These are phyloP conservation scores for Acanthamoeba lenticulata DNA, from an alignment of 208 protist species.

Conservation along the genomic window DNA sequence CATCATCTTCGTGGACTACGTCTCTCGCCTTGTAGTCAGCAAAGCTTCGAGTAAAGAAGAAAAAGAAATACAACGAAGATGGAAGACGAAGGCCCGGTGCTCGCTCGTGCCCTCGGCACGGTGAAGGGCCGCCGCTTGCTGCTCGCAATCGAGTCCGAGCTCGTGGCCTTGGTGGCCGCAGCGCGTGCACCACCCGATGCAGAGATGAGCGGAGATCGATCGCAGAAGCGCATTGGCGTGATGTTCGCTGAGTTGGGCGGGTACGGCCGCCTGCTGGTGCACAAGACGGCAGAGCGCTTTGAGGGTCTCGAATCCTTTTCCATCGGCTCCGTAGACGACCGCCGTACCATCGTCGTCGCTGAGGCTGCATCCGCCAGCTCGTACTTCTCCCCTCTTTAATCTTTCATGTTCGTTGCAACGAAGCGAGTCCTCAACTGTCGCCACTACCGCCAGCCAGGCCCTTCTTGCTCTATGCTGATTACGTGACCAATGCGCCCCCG, in stretches of 20 bases:
- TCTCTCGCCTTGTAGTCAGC: no score
- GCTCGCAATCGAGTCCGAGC: neutral
- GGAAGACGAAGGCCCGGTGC: neutral
- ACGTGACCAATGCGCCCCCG: neutral
- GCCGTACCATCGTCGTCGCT: neutral
- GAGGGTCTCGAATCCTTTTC: neutral
- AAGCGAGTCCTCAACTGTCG: neutral
- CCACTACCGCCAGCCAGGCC: neutral
- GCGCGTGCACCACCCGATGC: neutral
- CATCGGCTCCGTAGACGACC: neutral
- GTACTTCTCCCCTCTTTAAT: neutral
- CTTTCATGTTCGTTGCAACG: neutral
- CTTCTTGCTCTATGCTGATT: neutral
- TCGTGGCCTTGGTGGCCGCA: neutral
- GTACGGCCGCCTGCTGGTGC: neutral
- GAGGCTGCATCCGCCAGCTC: neutral
- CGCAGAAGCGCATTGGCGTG: neutral
- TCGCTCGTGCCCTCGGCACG: neutral
- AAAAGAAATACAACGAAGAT: neutral
- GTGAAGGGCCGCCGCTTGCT: neutral
- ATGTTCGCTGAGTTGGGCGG: neutral
- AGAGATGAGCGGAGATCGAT: neutral
- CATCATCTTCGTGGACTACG: no score
- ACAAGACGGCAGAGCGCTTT: conserved; percentile 10
- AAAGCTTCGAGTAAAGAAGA: no score